These are phyloP conservation scores for Termitomyces sp. DNA, from an alignment of 768 basidiomycete genomes.

Conservation along the genomic window DNA sequence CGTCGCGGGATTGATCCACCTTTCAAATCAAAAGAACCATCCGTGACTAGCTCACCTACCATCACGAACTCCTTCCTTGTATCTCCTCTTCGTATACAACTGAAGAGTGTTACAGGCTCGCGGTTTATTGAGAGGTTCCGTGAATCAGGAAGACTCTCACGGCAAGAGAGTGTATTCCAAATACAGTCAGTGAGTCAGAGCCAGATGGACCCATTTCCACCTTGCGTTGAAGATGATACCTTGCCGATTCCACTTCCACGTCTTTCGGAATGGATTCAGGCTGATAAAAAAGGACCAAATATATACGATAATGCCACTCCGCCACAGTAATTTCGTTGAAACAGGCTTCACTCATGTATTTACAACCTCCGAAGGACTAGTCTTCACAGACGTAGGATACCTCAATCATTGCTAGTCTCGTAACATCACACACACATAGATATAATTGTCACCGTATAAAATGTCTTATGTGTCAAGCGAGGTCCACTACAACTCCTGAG, in stretches of 20 bases:
- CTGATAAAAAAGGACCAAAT: conserved; percentile 29
- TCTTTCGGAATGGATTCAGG: conserved; percentile 49
- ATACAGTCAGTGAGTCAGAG: conserved; percentile 17
- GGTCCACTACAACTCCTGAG: neutral
- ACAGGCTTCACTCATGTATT: neutral
- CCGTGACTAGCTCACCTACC: conserved; percentile 13
- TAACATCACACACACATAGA: conserved; percentile 6
- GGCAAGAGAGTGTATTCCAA: conserved; percentile 20
- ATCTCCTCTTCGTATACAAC: conserved; percentile 26
- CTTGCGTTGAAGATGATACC: conserved; percentile 40
- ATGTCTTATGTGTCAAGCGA: neutral
- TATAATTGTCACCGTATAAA: too few species aligned
- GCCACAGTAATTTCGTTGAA: conserved; percentile 5
- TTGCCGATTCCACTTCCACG: conserved; percentile 50
- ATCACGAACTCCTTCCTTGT: conserved; percentile 19
- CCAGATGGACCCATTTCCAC: conserved; percentile 31
- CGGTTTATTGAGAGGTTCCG: conserved; percentile 38
- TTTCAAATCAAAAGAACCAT: conserved; percentile 29
- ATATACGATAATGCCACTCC: conserved; percentile 16
- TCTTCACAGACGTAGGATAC: neutral
- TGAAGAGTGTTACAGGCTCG: conserved; percentile 25
- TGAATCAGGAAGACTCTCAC: conserved; percentile 27
- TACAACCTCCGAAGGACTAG: neutral
- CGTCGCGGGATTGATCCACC: conserved; percentile 58
- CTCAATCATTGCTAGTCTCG: conserved; percentile 3